Percentiles rank a stretch among this genome's conserved stretches.
Evolutionary conservation across 129 eudicot species (phyloP).

Genomic region (Flaveria ramosissima): DNA sequence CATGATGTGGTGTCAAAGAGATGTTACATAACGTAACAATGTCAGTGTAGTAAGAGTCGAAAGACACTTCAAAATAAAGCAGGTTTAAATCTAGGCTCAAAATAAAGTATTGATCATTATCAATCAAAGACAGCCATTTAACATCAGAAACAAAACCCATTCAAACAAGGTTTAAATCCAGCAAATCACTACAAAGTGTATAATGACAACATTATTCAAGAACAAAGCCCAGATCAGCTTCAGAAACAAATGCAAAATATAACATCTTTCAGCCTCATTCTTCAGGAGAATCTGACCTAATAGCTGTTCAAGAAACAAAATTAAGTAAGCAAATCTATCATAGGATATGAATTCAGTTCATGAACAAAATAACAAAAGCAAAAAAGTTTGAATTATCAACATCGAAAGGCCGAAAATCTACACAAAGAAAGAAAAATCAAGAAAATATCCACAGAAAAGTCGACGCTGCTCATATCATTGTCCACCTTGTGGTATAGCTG

Average conservation of each 20-base stretch:
- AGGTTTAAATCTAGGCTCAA: no score
- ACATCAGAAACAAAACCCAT: conserved; percentile 7
- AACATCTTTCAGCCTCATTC: conserved; percentile 36
- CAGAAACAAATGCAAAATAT: conserved; percentile 26
- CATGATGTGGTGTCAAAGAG: conserved; percentile 12
- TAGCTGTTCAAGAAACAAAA: conserved; percentile 43
- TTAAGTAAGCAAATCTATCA: conserved; percentile 12
- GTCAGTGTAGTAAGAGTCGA: no score
- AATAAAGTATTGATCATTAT: not conserved
- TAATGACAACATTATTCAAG: conserved; percentile 22
- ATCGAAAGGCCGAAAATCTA: not conserved
- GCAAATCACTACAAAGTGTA: conserved; percentile 13
- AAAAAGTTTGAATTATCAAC: not conserved
- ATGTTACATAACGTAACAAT: not conserved
- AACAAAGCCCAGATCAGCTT: conserved; percentile 14
- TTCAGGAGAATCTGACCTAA: conserved; percentile 61
- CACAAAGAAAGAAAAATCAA: not conserved
- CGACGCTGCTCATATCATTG: not conserved
- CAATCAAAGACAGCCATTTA: not conserved
- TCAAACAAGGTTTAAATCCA: conserved; percentile 23
- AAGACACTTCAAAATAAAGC: no score
- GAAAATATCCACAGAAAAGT: not conserved
- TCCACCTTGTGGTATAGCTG: not conserved
- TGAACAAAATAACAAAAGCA: not conserved
- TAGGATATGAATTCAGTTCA: not conserved